These are phyloP conservation scores for Fusarium pininemorale DNA, from an alignment of 2,329 filamentous ascomycete genomes.

Conservation along the genomic window DNA sequence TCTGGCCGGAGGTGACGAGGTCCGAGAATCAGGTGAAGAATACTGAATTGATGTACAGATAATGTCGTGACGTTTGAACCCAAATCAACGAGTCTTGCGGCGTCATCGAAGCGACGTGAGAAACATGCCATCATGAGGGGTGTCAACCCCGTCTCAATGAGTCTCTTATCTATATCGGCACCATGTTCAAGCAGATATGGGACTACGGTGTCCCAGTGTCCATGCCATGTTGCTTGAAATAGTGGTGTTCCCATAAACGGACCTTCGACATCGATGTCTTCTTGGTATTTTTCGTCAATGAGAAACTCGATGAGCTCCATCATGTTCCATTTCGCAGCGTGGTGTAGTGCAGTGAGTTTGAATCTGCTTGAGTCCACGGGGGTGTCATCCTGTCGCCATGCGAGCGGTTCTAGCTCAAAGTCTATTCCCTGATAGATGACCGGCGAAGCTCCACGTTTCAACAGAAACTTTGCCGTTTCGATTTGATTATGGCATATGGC, in stretches of 20 bases:
- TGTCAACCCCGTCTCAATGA: slow-evolving; percentile 41
- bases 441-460: slow-evolving; percentile 37
- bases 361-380: slow-evolving; percentile 32
- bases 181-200: slow-evolving; percentile 42
- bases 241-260: slow-evolving; percentile 42
- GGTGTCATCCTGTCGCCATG: slow-evolving; percentile 37
- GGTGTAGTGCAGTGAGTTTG: slow-evolving; percentile 39
- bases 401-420: slow-evolving; percentile 35
- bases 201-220: slow-evolving; percentile 39
- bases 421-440: slow-evolving; percentile 41
- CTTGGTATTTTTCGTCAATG: slow-evolving; percentile 30
- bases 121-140: slow-evolving; percentile 43
- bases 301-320: slow-evolving; percentile 33
- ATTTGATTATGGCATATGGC: slow-evolving; percentile 40
- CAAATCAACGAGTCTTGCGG: slow-evolving; percentile 38
- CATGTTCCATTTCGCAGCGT: slow-evolving; percentile 37
- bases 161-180: slow-evolving; percentile 37
- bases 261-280: slow-evolving; percentile 34
- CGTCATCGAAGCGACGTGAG: slow-evolving; percentile 41
- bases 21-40: slow-evolving; percentile 41
- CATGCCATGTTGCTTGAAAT: slow-evolving; percentile 41
- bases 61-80: slow-evolving; percentile 37
- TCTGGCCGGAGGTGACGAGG: slow-evolving; percentile 35
- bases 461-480: slow-evolving; percentile 38
- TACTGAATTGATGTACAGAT: slow-evolving; percentile 40